Base-by-base conservation (phyloP, 768 basidiomycete genomes). In the Udeniomyces megalosporus region DNA sequence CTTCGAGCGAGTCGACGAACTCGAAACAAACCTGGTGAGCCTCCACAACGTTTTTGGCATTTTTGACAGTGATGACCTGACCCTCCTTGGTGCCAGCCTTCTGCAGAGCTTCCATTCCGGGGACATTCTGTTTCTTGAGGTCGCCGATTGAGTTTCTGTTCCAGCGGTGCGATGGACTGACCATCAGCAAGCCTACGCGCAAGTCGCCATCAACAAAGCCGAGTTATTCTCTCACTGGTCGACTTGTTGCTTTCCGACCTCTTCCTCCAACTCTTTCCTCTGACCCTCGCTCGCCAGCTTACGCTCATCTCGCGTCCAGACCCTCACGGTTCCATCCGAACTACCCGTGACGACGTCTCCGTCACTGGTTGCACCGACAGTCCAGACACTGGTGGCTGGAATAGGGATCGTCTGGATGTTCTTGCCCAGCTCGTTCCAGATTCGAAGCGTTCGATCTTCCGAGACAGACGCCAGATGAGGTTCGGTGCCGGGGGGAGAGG, bases 261-360 rank as follows among this genome's bases (percentile, higher is more conserved):
- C 82, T 44, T 76, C 79, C 31, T 77, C 77, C 2, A 80, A 76
- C 15, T 86, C 86, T 82, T 82, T 85, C 22, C 90, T 80, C 48
- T 83, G 83, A 70, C 83, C 79, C 0, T 32, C 58, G 12, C 42
- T 22, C 1, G 63, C 63, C 7, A 54, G 35, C n/a, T 49, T 44
- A 10, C 24, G 32, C 22, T 78, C 77, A 24, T 78, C 76, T 69
- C 84, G 56, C 2, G 75, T 91, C 74, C 93, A 99, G 17, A 97
- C 79, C 54, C 95, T 82, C 24, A 97, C 81, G 31, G 83, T 74
- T 38, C 85, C 84, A 71, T 99, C 95, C 65, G 92, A 93, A 56
- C 84, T 80, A 5, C 93, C 92, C 55, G 85, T 90, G 50, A 88
- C 85, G 67, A 99, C 86, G 72, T 97, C 93, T 35, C 86, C 84